Evolutionary conservation across 164 flowering plant genomes (phyloP).

Genomic region (Annona cherimola): DNA sequence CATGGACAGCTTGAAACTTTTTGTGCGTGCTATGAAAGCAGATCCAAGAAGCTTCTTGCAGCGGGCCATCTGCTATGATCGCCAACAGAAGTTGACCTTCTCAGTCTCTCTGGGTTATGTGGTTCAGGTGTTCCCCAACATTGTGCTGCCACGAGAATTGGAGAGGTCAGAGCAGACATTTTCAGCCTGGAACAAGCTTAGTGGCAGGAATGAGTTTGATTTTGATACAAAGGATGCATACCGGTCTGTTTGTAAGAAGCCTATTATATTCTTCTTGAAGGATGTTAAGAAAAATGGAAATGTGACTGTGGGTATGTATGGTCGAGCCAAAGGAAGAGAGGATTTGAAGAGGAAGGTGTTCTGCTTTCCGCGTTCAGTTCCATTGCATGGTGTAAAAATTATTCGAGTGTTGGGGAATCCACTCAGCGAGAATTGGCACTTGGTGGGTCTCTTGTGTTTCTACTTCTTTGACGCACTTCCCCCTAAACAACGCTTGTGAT

Average conservation of each 20-base stretch:
- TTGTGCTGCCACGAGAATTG: conserved; percentile 50
- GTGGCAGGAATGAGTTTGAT: conserved; percentile 46
- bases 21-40: conserved; percentile 40
- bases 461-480: background rate
- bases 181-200: conserved; percentile 53
- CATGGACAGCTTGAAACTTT: conserved; percentile 43
- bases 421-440: conserved; percentile 44
- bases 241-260: conserved; percentile 50
- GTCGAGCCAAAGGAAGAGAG: conserved; percentile 28
- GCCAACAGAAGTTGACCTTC: conserved; percentile 31
- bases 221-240: conserved; percentile 40
- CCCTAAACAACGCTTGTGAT: background rate
- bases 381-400: conserved; percentile 33
- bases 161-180: conserved; percentile 54
- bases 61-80: conserved; percentile 57
- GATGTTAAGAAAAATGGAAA: conserved; percentile 36
- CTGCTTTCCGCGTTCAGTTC: conserved; percentile 45
- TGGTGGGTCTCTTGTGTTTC: conserved; percentile 29
- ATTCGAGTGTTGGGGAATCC: conserved; percentile 42
- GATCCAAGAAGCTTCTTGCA: conserved; percentile 52
- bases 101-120: conserved; percentile 56
- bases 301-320: conserved; percentile 41
- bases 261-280: conserved; percentile 46
- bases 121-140: conserved; percentile 52
- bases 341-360: conserved; percentile 48